A percentile compares a stretch with the other conserved stretches of the same genome.
Evolutionary conservation across 306 rosid species (phyloP).

Genomic region (Purshia tridentata): DNA sequence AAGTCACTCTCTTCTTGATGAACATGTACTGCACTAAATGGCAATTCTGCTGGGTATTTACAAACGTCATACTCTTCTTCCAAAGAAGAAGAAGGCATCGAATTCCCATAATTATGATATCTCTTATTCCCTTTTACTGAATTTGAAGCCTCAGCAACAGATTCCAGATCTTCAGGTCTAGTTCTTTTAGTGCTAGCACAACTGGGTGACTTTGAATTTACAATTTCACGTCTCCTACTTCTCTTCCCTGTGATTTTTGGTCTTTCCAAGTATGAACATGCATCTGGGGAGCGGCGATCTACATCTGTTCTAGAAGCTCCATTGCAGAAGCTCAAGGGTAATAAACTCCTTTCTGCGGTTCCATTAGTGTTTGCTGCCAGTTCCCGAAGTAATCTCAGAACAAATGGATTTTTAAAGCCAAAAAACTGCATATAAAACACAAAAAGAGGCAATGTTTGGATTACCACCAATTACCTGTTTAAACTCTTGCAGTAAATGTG

Average conservation of each 20-base stretch:
- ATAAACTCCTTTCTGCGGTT: slow-evolving; percentile 41
- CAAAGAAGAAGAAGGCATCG: slow-evolving; percentile 23
- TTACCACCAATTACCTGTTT: neutral
- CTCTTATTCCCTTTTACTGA: slow-evolving; percentile 28
- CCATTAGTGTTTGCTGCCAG: slow-evolving; percentile 62
- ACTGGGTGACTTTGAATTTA: slow-evolving; percentile 28
- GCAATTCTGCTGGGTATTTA: slow-evolving; percentile 26
- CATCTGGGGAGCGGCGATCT: slow-evolving; percentile 30
- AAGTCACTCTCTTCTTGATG: slow-evolving; percentile 32
- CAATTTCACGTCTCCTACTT: slow-evolving; percentile 44
- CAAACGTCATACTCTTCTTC: slow-evolving; percentile 26
- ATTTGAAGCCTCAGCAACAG: slow-evolving; percentile 31
- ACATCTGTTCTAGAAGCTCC: slow-evolving; percentile 34
- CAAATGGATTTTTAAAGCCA: slow-evolving; percentile 75
- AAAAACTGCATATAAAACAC: slow-evolving; percentile 58
- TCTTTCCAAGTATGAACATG: slow-evolving; percentile 29
- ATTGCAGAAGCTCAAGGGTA: slow-evolving; percentile 35
- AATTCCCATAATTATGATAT: slow-evolving; percentile 28
- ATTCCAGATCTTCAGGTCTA: slow-evolving; percentile 36
- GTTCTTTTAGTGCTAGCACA: slow-evolving; percentile 35
- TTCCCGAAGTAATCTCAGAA: slow-evolving; percentile 77
- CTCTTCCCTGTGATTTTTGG: slow-evolving; percentile 53
- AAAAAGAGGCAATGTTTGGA: slow-evolving; percentile 15
- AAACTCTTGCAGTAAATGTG: slow-evolving; percentile 9
- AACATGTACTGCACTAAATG: slow-evolving; percentile 23